A percentile compares a stretch with the other conserved stretches of the same genome.
Conservation (phyloP, 2,329 filamentous ascomycete genomes). For the Pseudocercospora pini-densiflorae region DNA sequence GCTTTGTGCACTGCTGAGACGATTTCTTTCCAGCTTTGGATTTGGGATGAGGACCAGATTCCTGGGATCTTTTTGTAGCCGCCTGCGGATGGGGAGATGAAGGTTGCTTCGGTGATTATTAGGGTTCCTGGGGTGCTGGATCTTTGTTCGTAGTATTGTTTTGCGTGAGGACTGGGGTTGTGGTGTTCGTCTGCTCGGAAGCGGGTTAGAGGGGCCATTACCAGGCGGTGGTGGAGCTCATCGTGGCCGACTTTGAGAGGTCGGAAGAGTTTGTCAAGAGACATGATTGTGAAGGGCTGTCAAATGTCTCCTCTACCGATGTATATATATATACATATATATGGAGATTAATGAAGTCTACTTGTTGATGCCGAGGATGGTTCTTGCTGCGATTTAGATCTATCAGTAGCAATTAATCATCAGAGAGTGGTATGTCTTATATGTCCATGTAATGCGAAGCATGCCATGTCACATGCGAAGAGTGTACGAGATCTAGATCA, state of each 20-base stretch:
- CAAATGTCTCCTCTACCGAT: not conserved
- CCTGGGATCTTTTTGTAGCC: constrained; percentile 60
- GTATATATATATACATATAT: not conserved
- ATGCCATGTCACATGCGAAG: not conserved
- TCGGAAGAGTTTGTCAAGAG: constrained; percentile 40
- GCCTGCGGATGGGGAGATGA: constrained; percentile 53
- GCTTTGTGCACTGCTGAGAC: constrained; percentile 67
- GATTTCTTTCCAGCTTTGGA: constrained; percentile 64
- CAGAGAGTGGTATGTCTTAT: not conserved
- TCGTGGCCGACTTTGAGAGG: constrained; percentile 49
- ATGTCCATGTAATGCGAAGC: not conserved
- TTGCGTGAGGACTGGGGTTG: constrained; percentile 39
- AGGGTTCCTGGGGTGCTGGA: constrained; percentile 59
- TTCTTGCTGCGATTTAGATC: not conserved
- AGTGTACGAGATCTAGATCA: not conserved
- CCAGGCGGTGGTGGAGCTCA: constrained; percentile 53
- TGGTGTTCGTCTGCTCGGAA: constrained; percentile 51
- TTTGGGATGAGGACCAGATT: constrained; percentile 61
- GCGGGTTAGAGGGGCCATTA: constrained; percentile 62
- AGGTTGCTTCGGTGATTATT: constrained; percentile 63
- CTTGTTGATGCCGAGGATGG: not conserved
- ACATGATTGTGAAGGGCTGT: not conserved
- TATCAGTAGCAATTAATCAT: not conserved
- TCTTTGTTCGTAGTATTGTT: constrained; percentile 61
- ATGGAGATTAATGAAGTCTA: too few species aligned